Evolutionary conservation across 768 basidiomycete genomes (phyloP).

Genomic region (Pulveroboletus sp.): DNA sequence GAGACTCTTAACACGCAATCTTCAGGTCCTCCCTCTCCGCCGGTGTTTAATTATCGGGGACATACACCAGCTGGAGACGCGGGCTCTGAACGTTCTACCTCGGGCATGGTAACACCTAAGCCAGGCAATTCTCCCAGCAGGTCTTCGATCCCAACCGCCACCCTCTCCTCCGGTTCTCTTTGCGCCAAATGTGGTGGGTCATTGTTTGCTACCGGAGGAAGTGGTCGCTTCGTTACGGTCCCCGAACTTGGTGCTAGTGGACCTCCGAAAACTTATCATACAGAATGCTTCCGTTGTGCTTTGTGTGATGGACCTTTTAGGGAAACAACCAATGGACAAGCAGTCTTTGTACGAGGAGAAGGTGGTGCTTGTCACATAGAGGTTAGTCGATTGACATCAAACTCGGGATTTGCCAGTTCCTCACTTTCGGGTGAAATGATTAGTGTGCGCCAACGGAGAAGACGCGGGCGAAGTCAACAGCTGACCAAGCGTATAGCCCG

Average conservation of each 20-base stretch:
- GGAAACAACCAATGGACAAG: slow-evolving; percentile 58
- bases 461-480: slow-evolving; percentile 12
- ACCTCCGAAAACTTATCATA: slow-evolving; percentile 63
- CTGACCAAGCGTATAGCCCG: slow-evolving; percentile 9
- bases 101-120: slow-evolving; percentile 29
- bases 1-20: slow-evolving; percentile 57
- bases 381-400: slow-evolving; percentile 23
- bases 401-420: not conserved
- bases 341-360: slow-evolving; percentile 66
- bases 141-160: slow-evolving; percentile 30
- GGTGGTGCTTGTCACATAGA: slow-evolving; percentile 70
- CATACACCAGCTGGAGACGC: slow-evolving; percentile 4
- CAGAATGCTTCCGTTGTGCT: slow-evolving; percentile 71
- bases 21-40: slow-evolving; percentile 54
- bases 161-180: slow-evolving; percentile 37
- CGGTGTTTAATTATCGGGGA: slow-evolving; percentile 33
- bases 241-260: slow-evolving; percentile 45
- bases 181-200: slow-evolving; percentile 62
- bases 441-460: slow-evolving; percentile 46
- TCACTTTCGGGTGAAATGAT: slow-evolving; percentile 3
- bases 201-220: slow-evolving; percentile 55
- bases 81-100: slow-evolving; percentile 12
- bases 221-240: slow-evolving; percentile 69
- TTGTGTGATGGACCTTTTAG: slow-evolving; percentile 65
- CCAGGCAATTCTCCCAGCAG: slow-evolving; percentile 21